Base-by-base conservation (phyloP, 2,329 filamentous ascomycete genomes). In the Pochonia chlamydosporia region DNA sequence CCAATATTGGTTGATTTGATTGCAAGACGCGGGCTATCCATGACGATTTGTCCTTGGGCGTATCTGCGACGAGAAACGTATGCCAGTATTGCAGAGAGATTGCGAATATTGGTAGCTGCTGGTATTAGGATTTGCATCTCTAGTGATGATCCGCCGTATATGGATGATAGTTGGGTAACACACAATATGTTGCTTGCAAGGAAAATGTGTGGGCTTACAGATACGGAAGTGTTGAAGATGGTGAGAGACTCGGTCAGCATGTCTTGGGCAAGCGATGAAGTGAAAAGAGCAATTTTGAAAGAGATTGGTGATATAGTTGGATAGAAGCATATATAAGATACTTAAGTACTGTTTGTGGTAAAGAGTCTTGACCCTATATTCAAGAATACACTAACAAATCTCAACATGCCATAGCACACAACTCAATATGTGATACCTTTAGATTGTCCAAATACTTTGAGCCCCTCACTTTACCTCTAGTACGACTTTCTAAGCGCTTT, bases 71-170 rank as follows among this genome's bases (percentile, higher is more conserved):
- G 49, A 2, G 53, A 44, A 11, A 45, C 50, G 21, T 60, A 47
- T 6, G 56, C 63, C 5, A 69, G 71, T 4, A 82, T 85, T 0
- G 74, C 88, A 51, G 70, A 63, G 3, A 53, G 56, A 42, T 40
- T 57, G 26, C 49, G 80, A 21, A 68, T 66, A 46, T 81, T 87
- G 52, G 61, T 88, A 25, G 75, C 84, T 36, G 67, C 66, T 5
- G 81, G 81, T 0, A 78, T 88, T 40, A 73, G 67, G 52, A 87
- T 87, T 61, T 83, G 78, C 47, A 79, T 88, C 61, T 87, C 87
- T 62, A 84, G 79, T 54, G 84, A 87, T 57, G 82, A 87, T 58
- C 83, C 83, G 48, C 82, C 81, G 10, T 87, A 87, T 59, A 75
- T 75, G 71, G 67, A 75, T 48, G 64, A 76, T 48, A 68, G 71